Percentiles rank a stretch among this genome's conserved stretches.
Evolutionary conservation across 2,329 filamentous ascomycete species (phyloP).

Genomic region (Trichophyton benhamiae): DNA sequence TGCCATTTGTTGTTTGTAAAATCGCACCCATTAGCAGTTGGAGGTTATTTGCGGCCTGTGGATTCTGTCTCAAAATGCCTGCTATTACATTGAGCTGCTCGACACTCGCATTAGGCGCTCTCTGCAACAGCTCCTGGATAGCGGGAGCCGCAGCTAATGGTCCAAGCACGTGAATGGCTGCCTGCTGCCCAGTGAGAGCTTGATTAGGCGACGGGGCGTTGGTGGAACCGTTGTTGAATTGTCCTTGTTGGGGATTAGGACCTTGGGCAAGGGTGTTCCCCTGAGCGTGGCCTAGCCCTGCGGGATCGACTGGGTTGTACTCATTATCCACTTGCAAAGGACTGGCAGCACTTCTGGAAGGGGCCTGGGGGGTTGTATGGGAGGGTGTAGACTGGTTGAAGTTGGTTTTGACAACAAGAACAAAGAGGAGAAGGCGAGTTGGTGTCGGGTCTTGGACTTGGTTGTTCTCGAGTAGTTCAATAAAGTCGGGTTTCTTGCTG

Average conservation of each 20-base stretch:
- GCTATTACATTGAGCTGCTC: constrained; percentile 63
- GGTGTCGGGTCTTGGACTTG: constrained; percentile 58
- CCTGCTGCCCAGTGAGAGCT: constrained; percentile 37
- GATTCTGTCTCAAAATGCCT: constrained; percentile 54
- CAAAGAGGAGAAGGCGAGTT: constrained; percentile 67
- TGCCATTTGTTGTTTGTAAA: constrained; percentile 25
- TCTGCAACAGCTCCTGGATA: constrained; percentile 56
- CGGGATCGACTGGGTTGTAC: background rate
- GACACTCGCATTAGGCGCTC: constrained; percentile 56
- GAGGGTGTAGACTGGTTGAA: constrained; percentile 30
- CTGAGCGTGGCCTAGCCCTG: background rate
- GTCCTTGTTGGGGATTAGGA: background rate
- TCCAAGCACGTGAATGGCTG: constrained; percentile 54
- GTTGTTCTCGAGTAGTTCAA: constrained; percentile 78
- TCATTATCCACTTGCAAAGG: background rate
- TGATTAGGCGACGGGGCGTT: constrained; percentile 17
- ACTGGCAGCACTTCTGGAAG: constrained; percentile 20
- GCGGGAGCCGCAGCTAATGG: constrained; percentile 50
- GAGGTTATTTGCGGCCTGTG: constrained; percentile 50
- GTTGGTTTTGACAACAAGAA: constrained; percentile 66
- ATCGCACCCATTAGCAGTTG: constrained; percentile 32
- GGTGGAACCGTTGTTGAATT: constrained; percentile 15
- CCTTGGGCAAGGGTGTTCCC: background rate
- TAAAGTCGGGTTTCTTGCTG: constrained; percentile 62
- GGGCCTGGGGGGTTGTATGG: constrained; percentile 31